Conservation (phyloP, 108 stramenopile genomes). For the Schizochytrium sp. region DNA sequence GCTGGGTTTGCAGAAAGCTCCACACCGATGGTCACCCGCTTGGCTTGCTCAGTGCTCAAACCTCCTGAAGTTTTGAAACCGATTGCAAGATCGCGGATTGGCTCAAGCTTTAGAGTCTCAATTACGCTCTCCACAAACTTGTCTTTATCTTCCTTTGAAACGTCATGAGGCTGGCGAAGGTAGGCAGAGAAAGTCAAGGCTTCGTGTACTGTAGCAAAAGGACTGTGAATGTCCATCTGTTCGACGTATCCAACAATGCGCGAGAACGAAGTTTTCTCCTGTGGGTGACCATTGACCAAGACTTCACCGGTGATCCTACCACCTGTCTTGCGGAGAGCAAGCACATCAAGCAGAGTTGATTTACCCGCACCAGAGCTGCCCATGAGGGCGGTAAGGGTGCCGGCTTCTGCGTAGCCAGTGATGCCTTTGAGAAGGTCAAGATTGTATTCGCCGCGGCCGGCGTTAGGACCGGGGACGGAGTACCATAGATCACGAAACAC, state of each 20-base stretch:
- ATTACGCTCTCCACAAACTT: conserved; percentile 70
- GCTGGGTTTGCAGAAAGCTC: conserved; percentile 84
- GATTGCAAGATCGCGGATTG: conserved; percentile 72
- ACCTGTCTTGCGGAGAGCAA: conserved; percentile 78
- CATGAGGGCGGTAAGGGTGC: conserved; percentile 68
- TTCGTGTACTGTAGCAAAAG: conserved; percentile 79
- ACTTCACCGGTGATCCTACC: conserved; percentile 43
- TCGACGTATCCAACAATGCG: conserved; percentile 77
- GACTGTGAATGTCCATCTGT: conserved; percentile 79
- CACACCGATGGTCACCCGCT: conserved; percentile 80
- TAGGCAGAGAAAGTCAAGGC: conserved; percentile 73
- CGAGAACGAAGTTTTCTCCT: conserved; percentile 62
- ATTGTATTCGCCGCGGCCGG: not conserved
- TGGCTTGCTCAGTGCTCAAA: conserved; percentile 79
- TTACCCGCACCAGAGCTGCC: conserved; percentile 76
- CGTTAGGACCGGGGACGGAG: not conserved
- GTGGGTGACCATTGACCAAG: conserved; percentile 58
- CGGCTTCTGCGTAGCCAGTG: conserved; percentile 58
- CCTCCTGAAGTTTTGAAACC: not conserved
- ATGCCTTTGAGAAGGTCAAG: conserved; percentile 60
- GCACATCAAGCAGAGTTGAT: conserved; percentile 79
- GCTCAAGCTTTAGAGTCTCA: conserved; percentile 78
- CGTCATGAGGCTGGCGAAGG: conserved; percentile 16
- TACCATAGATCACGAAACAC: conserved; percentile 56
- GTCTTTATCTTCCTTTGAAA: conserved; percentile 33